Base-by-base conservation (phyloP, 2,329 filamentous ascomycete species). In the Microdochium paspali region DNA sequence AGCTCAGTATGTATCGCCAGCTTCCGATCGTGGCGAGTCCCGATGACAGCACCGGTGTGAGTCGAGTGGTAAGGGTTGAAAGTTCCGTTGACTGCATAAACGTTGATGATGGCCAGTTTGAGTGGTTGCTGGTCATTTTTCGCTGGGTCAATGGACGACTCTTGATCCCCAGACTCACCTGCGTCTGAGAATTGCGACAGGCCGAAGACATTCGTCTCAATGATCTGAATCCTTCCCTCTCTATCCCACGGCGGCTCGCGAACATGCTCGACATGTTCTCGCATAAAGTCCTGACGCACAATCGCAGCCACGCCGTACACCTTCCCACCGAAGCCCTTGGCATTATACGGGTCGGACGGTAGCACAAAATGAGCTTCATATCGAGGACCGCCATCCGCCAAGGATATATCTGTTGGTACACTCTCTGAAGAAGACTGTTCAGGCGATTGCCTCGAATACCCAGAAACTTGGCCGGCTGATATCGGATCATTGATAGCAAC, bases 71-170 rank as follows among this genome's bases (percentile, higher is more conserved):
- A 77, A 0, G 65, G 58, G 24, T 66, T 66, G 0, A 66, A 60
- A 0, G 75, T 78, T 2, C 74, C 74, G 53, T 77, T 78, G 12
- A 76, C 69, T 35, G 72, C 70, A 53, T 77, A 78, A 25, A 76
- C 64, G 52, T 78, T 77, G 55, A 76, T 64, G 21, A 79, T 57
- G 1, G 70, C 69, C 1, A 77, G 49, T 28, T 61, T 66, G 9
- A 52, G 20, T 23, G 20, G 35, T 30, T 10, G 18, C 13, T 12
- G 31, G 24, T 23, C 26, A 20, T 25, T 21, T 6, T n/a, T 10
- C 10, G 15, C n/a, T n/a, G 10, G 26, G 15, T 6, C 31, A 6
- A n/a, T 35, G 31, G 10, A 12, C 31, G 10, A 6, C 10, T 35
- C 15, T 9, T 12, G n/a, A 7, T 35, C 31, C n/a, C 10, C 10